Evolutionary conservation across 768 basidiomycete genomes (phyloP).

Genomic region (Pulveroboletus ravenelii): DNA sequence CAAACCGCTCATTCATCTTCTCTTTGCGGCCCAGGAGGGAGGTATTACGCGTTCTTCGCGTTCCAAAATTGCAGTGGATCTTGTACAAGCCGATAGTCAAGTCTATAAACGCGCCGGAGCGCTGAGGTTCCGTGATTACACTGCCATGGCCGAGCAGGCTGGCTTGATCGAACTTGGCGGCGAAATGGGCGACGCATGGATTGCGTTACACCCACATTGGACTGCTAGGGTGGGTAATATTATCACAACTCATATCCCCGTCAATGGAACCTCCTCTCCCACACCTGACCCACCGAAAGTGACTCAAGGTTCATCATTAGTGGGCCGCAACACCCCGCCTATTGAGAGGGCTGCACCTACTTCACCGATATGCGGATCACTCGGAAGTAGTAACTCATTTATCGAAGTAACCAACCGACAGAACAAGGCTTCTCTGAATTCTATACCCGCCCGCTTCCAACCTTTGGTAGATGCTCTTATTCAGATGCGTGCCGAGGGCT

Average conservation of each 20-base stretch:
- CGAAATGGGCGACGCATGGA: slow-evolving; percentile 18
- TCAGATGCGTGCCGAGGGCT: slow-evolving; percentile 30
- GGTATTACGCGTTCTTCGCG: slow-evolving; percentile 35
- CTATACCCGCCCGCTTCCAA: slow-evolving; percentile 18
- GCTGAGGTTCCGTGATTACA: slow-evolving; percentile 25
- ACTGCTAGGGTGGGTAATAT: slow-evolving; percentile 1
- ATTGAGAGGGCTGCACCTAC: slow-evolving; percentile 2
- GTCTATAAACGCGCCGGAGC: slow-evolving; percentile 26
- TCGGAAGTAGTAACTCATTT: not conserved
- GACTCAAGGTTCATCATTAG: slow-evolving; percentile 6
- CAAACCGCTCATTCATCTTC: slow-evolving; percentile 21
- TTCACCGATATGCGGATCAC: not conserved
- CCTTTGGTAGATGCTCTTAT: slow-evolving; percentile 34
- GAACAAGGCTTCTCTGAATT: not conserved
- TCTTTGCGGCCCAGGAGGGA: slow-evolving; percentile 22
- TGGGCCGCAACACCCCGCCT: slow-evolving; percentile 2
- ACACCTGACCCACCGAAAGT: slow-evolving; percentile 8
- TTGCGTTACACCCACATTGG: slow-evolving; percentile 27
- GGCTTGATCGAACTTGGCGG: slow-evolving; percentile 27
- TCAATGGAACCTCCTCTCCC: slow-evolving; percentile 10
- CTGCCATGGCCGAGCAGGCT: slow-evolving; percentile 22
- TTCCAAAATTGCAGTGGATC: slow-evolving; percentile 34
- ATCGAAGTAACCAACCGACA: not conserved
- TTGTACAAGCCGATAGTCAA: slow-evolving; percentile 27
- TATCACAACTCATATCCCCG: not conserved